Conservation (phyloP, 768 basidiomycete genomes). For the Fistulinella prunicolor region DNA sequence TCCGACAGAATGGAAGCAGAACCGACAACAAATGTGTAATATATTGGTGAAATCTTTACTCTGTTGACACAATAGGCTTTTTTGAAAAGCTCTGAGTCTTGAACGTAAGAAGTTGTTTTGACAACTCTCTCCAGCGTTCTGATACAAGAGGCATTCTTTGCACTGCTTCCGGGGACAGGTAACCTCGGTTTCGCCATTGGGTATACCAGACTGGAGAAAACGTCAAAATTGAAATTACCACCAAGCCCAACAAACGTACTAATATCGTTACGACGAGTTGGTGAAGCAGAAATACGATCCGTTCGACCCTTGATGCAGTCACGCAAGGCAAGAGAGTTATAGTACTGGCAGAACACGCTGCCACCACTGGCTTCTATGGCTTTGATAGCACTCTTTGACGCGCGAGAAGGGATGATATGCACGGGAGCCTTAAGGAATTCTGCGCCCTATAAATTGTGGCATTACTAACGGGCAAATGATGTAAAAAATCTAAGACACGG, state of each 20-base stretch:
- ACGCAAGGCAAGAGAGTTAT: constrained; percentile 80
- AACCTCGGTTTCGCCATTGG: constrained; percentile 69
- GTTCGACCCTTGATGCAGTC: constrained; percentile 72
- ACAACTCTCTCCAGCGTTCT: constrained; percentile 66
- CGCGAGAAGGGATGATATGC: constrained; percentile 79
- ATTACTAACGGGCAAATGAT: constrained; percentile 3
- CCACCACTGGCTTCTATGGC: constrained; percentile 84
- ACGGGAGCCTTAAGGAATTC: constrained; percentile 66
- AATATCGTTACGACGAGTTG: constrained; percentile 84
- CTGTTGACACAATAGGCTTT: constrained; percentile 17
- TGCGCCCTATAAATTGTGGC: constrained; percentile 47
- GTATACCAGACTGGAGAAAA: constrained; percentile 69
- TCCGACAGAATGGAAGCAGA: constrained; percentile 51
- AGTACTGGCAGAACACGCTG: constrained; percentile 84
- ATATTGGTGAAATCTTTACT: constrained; percentile 18
- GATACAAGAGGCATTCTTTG: constrained; percentile 60
- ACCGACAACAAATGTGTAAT: constrained; percentile 13
- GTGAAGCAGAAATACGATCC: constrained; percentile 72
- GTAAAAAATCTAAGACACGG: constrained; percentile 23
- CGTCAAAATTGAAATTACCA: constrained; percentile 1
- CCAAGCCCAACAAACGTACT: constrained; percentile 43
- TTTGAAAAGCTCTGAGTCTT: constrained; percentile 32
- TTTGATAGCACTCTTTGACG: constrained; percentile 80
- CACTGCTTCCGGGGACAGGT: constrained; percentile 60
- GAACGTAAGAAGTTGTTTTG: constrained; percentile 60